Base-by-base conservation (phyloP, 2,329 filamentous ascomycete species). In the Lecanicillium sp. region DNA sequence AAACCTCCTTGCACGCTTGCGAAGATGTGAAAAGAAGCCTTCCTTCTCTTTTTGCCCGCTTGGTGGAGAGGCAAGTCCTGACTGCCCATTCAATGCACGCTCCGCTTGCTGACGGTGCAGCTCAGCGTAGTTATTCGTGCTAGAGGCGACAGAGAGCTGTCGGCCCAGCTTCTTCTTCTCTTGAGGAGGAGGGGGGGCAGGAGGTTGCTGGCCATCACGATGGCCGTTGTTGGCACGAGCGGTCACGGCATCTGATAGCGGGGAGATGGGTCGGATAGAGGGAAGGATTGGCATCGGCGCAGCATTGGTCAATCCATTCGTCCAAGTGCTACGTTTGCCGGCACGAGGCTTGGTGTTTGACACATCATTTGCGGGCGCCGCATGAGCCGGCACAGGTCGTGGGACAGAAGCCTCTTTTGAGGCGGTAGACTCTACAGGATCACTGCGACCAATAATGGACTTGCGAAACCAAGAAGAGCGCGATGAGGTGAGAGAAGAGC, bases 401-500 rank as follows among this genome's bases (percentile, higher is more conserved):
- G 68, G 64, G 28, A 63, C 60, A 6, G 52, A 47, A 14, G 54
- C 56, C 17, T 75, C 72, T 53, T 76, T 77, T 18, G 57, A 60
- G 4, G 64, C 54, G 8, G 77, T 65, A n/a, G 73, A 69, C 38
- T 85, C 81, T 9, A 77, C 69, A 49, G 71, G 80, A 34, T 86
- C 82, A 33, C 83, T 80, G 43, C 85, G 77, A 41, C 84, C 83
- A 54, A 95, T 94, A 42, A 98, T 72, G 11, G 92, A 96, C 58
- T 94, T 88, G 48, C 92, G 79, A 64, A 98, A 95, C 92, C 92
- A 98, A 0, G 90, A 96, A 17, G 85, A 85, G 65, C 95, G 95
- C 5, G 85, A 77, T 2, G 82, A 75, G 14, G 84, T 71, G 8
- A 83, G 71, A 8, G 81, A 70, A 1, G 71, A 71, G 8, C 52